Conservation (phyloP, 179 eudicot species). For the Beta lomatogona region DNA sequence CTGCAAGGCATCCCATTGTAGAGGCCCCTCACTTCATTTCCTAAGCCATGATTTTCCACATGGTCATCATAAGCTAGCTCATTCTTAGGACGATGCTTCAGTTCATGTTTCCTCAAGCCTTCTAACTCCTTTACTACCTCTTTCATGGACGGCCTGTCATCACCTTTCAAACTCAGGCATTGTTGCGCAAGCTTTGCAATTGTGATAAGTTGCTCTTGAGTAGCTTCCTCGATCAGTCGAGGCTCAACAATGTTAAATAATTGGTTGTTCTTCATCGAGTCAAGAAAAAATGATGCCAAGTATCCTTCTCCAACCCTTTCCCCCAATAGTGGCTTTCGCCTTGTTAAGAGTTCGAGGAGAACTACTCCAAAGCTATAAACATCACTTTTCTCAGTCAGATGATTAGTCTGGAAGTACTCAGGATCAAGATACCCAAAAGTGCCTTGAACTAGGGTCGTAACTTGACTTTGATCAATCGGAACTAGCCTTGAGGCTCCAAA, state of each 20-base stretch:
- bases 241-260: too few species aligned
- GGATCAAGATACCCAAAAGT: neutral
- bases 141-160: too few species aligned
- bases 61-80: neutral
- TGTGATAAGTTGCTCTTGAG: too few species aligned
- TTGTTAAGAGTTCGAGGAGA: slow-evolving; percentile 10
- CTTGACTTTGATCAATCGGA: slow-evolving; percentile 18
- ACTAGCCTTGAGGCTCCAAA: slow-evolving; percentile 23
- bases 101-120: neutral
- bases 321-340: too few species aligned
- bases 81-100: neutral
- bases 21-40: neutral
- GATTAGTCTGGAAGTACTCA: slow-evolving; percentile 15
- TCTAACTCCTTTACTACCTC: neutral
- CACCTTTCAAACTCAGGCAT: too few species aligned
- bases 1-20: too few species aligned
- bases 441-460: slow-evolving; percentile 18
- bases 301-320: too few species aligned
- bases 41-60: neutral
- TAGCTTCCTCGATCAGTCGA: too few species aligned
- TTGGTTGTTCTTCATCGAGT: too few species aligned
- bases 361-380: slow-evolving; percentile 24
- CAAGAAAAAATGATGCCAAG: too few species aligned
- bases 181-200: too few species aligned
- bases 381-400: slow-evolving; percentile 19